Base-by-base conservation (phyloP, 176 grass and related monocot genomes). In the Stipa capillata region DNA sequence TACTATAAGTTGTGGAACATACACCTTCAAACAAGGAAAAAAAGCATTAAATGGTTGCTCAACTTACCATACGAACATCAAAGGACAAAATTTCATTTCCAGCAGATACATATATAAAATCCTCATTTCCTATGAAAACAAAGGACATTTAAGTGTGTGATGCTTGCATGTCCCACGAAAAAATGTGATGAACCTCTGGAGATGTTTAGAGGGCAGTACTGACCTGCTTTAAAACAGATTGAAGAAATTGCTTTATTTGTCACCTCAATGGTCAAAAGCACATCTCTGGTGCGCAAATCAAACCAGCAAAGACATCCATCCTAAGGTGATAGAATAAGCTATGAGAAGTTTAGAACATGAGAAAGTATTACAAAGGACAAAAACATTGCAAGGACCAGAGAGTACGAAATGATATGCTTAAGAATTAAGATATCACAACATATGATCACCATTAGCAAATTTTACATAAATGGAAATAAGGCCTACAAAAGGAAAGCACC, bases 251-350 rank as follows among this genome's bases (percentile, higher is more conserved):
- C 76, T 36, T 84, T 82, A 72, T 90, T 74, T 56, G 73, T 64
- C 2, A 83, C 84, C 62, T 94, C 83, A 29, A 94, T 89, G 37
- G 85, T 90, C 56, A 88, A 89, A 2, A 82, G 31, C 27, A 83
- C 85, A 90, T 98, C 90, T 85, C 92, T 88, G 32, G 85, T 85
- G 51, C 87, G 91, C 69, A 98, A 81, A 83, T 98, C 95, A 91
- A 92, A 94, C 87, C 85, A 92, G 77, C 95, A 98, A 73, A 98
- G 59, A 24, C 86, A 89, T 63, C 92, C 92, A 98, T 98, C 95
- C 95, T 94, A 74, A 49, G 43, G 16, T 45, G 16, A 64, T 15
- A 66, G 17, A 44, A 76, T 20, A 77, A 67, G 28, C 11, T 45
- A 78, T 42, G 57, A 78, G 36, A 59, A 69, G 66, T 69, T 47